Evolutionary conservation across 495 filamentous ascomycete species (phyloP).

Genomic region (Margaritispora aquatica): DNA sequence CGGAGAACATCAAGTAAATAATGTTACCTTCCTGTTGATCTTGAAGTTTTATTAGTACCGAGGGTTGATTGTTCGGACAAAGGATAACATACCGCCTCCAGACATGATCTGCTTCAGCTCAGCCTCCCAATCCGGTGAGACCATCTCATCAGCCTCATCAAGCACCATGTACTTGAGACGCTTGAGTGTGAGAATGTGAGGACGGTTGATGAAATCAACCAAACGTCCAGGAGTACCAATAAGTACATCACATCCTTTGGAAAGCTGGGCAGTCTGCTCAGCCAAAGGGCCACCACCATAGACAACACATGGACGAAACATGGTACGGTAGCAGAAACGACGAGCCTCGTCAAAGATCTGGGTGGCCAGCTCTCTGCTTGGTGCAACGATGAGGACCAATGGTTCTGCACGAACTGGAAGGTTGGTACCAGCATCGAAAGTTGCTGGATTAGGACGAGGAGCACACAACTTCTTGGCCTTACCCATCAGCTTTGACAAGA

Average conservation of each 20-base stretch:
- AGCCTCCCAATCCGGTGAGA: slow-evolving; percentile 65
- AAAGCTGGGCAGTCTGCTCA: slow-evolving; percentile 64
- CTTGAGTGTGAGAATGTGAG: slow-evolving; percentile 58
- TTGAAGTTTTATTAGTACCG: slow-evolving; percentile 13
- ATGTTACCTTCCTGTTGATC: slow-evolving; percentile 77
- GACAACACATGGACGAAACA: slow-evolving; percentile 85
- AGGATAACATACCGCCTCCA: slow-evolving; percentile 58
- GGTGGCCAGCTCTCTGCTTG: slow-evolving; percentile 80
- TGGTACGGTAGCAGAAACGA: slow-evolving; percentile 86
- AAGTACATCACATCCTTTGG: slow-evolving; percentile 81
- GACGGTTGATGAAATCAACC: slow-evolving; percentile 69
- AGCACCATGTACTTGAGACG: slow-evolving; percentile 81
- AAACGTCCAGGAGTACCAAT: slow-evolving; percentile 86
- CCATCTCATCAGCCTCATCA: slow-evolving; percentile 93
- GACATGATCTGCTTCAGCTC: slow-evolving; percentile 66
- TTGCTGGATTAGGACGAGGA: slow-evolving; percentile 56
- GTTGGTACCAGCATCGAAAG: slow-evolving; percentile 30
- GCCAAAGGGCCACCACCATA: slow-evolving; percentile 74
- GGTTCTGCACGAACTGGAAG: slow-evolving; percentile 58
- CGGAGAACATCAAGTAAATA: slow-evolving; percentile 88
- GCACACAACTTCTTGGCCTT: slow-evolving; percentile 82
- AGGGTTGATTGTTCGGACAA: slow-evolving; percentile 1
- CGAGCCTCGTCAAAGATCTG: slow-evolving; percentile 94
- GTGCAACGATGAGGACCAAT: slow-evolving; percentile 76
- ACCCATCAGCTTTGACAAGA: slow-evolving; percentile 86